Evolutionary conservation across 441 rosid genomes (phyloP), one percentile per base, ranked within the genome.

Genomic region (Metrosideros polymorpha): DNA sequence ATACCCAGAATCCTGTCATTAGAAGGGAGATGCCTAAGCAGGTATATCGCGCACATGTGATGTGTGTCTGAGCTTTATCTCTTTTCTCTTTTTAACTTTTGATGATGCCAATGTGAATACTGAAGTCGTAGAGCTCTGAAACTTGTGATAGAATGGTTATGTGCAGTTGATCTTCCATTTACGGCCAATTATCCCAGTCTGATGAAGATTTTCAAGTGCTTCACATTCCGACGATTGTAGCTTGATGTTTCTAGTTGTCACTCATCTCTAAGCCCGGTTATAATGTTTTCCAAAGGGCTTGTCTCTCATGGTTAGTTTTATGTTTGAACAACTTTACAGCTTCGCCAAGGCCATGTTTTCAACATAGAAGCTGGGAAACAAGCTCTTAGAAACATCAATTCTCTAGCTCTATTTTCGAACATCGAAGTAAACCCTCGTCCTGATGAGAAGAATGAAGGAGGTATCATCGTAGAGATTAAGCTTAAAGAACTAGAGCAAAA

Each of bases 371-470:
- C 96, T 84, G 99, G 98, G 86, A 97, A 93, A 84, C 96, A 95
- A 92, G 99, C 98, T 83, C 94, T 95, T 57, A 92, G 96, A 88
- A 97, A 95, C 90, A 93, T 96, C 88, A 97, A 96, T 88, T 91
- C 98, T 1, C 59, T 97, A 30, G 93, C 96, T 56, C 88, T 97
- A 85, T 95, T 97, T 92, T 95, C 99, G 24, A 96, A 97, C 86
- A 96, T 96, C 61, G 99, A 95, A 91, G 99, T 97, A 59, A 97
- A 96, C 85, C 99, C 99, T 82, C 93, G 94, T 55, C 96, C 95
- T 82, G 99, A 95, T 89, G 99, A 98, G 92, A 95, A 98, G 92
- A 95, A 91, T 47, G 99, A 94, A 86, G 98, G 98, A 57, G 99
- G 99, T 61, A 96, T 98, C 86, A 90, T 96, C 88, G 99, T 96